Conservation (phyloP, 257 asterid genomes). For the Cruciata laevipes region DNA sequence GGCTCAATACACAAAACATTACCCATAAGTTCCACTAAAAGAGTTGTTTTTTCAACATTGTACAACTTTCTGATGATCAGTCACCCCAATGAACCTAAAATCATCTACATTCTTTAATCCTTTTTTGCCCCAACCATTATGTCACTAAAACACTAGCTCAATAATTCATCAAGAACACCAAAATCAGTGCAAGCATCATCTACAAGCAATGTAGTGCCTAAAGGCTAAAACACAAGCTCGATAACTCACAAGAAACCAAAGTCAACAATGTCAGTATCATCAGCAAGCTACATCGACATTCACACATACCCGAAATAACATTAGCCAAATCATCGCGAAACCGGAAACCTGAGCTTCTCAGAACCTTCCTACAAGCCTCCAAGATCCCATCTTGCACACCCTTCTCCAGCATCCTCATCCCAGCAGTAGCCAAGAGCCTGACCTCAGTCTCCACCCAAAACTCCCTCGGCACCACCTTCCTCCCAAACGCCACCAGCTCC, state of each 20-base stretch:
- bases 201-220: neutral
- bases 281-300: neutral
- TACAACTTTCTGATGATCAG: neutral
- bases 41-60: neutral
- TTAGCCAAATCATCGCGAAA: conserved; percentile 81
- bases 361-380: conserved; percentile 54
- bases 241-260: neutral
- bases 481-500: conserved; percentile 75
- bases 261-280: neutral
- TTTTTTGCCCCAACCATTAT: too few relatives aligned
- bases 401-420: conserved; percentile 70
- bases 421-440: conserved; percentile 93
- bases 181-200: neutral
- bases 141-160: neutral
- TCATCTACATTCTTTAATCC: too few relatives aligned
- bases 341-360: conserved; percentile 64
- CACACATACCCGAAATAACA: conserved; percentile 68
- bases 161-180: neutral
- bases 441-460: conserved; percentile 63
- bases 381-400: conserved; percentile 64
- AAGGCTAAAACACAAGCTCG: neutral
- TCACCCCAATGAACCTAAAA: neutral
- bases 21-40: neutral
- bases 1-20: neutral
- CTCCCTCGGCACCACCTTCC: conserved; percentile 62